A percentile compares a stretch with the other conserved stretches of the same genome.
Evolutionary conservation across 768 basidiomycete species (phyloP).

Genomic region (Suillus hirtellus): DNA sequence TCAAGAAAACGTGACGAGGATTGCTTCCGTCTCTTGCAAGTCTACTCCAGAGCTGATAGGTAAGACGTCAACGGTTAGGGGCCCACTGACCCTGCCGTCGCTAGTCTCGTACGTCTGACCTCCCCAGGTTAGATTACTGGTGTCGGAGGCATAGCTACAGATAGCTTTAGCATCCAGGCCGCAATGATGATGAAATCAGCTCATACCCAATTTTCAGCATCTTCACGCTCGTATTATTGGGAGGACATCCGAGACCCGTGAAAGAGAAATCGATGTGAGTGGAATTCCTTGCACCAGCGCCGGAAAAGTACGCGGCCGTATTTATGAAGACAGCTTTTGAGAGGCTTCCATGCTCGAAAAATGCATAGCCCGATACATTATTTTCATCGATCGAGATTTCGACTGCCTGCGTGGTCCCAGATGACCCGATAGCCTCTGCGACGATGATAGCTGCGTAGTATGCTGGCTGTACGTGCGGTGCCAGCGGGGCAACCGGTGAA

Average conservation of each 20-base stretch:
- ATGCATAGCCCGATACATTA: slow-evolving; percentile 45
- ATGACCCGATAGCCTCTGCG: slow-evolving; percentile 55
- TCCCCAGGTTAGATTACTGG: slow-evolving; percentile 54
- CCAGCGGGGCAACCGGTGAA: slow-evolving; percentile 47
- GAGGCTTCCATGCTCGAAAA: neutral
- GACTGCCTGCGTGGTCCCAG: slow-evolving; percentile 39
- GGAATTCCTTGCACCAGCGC: slow-evolving; percentile 24
- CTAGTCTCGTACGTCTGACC: slow-evolving; percentile 47
- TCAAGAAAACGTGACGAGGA: slow-evolving; percentile 33
- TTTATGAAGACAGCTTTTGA: slow-evolving; percentile 60
- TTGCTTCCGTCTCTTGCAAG: slow-evolving; percentile 48
- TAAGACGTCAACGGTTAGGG: slow-evolving; percentile 29
- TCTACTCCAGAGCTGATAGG: slow-evolving; percentile 41
- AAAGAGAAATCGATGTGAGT: slow-evolving; percentile 8
- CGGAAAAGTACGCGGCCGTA: slow-evolving; percentile 48
- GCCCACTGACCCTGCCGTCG: slow-evolving; percentile 43
- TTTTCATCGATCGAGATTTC: slow-evolving; percentile 52
- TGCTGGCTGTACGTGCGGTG: slow-evolving; percentile 62
- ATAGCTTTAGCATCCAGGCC: neutral
- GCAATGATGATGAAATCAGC: neutral
- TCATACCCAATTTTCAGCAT: slow-evolving; percentile 46
- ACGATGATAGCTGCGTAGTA: slow-evolving; percentile 68
- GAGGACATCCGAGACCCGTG: neutral
- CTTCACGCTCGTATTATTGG: slow-evolving; percentile 43
- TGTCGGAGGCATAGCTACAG: slow-evolving; percentile 49